These are phyloP conservation scores for Lolium rigidum DNA, from an alignment of 176 grass and related monocot genomes.

Conservation along the genomic window DNA sequence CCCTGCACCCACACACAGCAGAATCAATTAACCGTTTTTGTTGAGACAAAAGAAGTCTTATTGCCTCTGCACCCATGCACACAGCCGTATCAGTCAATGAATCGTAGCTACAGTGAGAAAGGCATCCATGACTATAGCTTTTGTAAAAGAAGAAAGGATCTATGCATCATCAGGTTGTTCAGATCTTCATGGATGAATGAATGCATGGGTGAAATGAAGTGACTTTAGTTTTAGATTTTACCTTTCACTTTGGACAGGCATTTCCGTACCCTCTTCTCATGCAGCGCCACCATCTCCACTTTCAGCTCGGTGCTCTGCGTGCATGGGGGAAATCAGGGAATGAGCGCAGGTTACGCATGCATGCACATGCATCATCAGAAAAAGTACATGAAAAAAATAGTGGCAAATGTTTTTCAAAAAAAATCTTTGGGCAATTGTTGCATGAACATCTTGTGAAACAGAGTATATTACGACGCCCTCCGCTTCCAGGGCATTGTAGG, in stretches of 20 bases:
- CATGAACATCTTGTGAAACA: background rate
- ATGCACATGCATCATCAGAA: conserved; percentile 16
- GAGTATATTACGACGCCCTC: background rate
- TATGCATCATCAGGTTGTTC: conserved; percentile 14
- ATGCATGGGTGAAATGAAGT: conserved; percentile 6
- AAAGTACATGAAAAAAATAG: background rate
- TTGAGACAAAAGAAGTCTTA: no score
- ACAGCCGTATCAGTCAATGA: background rate
- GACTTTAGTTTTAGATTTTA: conserved; percentile 43
- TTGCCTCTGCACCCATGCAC: background rate
- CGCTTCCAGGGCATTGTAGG: background rate
- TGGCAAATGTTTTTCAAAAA: background rate
- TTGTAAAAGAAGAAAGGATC: conserved; percentile 40
- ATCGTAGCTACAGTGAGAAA: background rate
- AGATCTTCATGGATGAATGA: conserved; percentile 32
- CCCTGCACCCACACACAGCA: conserved; percentile 38
- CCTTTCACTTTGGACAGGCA: conserved; percentile 99
- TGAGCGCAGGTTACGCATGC: conserved; percentile 26
- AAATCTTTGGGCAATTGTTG: background rate
- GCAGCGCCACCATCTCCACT: conserved; percentile 96
- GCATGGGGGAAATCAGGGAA: conserved; percentile 39
- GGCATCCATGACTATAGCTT: conserved; percentile 31
- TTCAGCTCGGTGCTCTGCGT: conserved; percentile 90
- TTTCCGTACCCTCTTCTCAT: conserved; percentile 96
- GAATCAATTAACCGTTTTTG: background rate